These are phyloP conservation scores for Annulohypoxylon moriforme DNA, from an alignment of 495 filamentous ascomycete species.

Conservation along the genomic window DNA sequence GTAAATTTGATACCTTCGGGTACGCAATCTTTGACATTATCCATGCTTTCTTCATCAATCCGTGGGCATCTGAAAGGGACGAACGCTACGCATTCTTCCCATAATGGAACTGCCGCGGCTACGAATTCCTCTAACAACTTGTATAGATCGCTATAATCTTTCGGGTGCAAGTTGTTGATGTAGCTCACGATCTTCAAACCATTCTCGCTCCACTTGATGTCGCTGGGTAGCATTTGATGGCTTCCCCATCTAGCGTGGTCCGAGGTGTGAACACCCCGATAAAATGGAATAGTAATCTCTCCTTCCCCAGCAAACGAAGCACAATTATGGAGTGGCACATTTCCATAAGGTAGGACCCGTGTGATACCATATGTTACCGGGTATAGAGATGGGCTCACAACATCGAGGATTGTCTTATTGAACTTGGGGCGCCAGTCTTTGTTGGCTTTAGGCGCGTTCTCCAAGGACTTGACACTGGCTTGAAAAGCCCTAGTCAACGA, in stretches of 20 bases:
- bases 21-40: conserved; percentile 18
- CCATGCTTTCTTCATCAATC: conserved; percentile 14
- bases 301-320: conserved; percentile 56
- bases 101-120: conserved; percentile 44
- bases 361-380: conserved; percentile 67
- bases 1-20: conserved; percentile 32
- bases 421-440: background rate
- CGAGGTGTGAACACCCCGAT: too few relatives aligned
- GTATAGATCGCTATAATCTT: conserved; percentile 61
- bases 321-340: conserved; percentile 58
- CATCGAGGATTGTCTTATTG: background rate
- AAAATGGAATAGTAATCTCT: conserved; percentile 20
- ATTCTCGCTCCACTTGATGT: conserved; percentile 61
- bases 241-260: conserved; percentile 2
- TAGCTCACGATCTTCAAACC: conserved; percentile 72
- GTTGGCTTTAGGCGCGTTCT: background rate
- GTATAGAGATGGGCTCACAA: conserved; percentile 57
- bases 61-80: background rate
- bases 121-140: conserved; percentile 62
- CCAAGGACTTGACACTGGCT: background rate
- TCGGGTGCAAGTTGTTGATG: conserved; percentile 72
- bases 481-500: background rate
- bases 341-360: conserved; percentile 54
- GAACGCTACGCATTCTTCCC: conserved; percentile 34
- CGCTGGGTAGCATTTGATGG: conserved; percentile 68